Base-by-base conservation (phyloP, 352 stramenopile species). In the Globisporangium viniferum region DNA sequence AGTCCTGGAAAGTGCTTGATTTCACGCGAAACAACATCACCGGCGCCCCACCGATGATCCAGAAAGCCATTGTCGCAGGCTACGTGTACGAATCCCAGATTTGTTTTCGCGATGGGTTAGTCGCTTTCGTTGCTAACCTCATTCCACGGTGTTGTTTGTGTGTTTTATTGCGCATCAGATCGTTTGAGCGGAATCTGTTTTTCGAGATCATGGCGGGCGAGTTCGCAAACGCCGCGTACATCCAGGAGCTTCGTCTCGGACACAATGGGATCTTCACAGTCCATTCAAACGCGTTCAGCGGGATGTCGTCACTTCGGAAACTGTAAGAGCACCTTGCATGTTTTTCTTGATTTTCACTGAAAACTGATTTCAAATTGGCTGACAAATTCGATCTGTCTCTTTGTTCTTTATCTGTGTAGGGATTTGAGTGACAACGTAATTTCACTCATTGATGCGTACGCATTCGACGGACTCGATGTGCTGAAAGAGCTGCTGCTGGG, bases 361-460 rank as follows among this genome's bases (percentile, higher is more conserved):
- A 27, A 24, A 27, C 12, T 24, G 5, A 27, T 55, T 8, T 1
- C 1, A 20, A 20, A 0, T 41, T 24, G 18, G 33, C 35, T 61
- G 9, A 53, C 14, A 58, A 36, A 49, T 22, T 29, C 24, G 9
- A 54, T 29, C 12, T 35, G 48, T 22, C 48, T 3, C 7, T n/a
- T 54, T 7, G 18, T 8, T 8, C 4, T 57, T 12, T 27, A 12
- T 49, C 10, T 24, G 24, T 5, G 0, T 29, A 89, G 82, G 31
- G 82, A 90, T 67, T 69, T 91, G 62, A 86, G 80, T 49, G 81
- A 91, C 73, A 91, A 91, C 48, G 77, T 90, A 24, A 88, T 91
- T 49, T 91, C 83, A 1, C 65, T 88, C 18, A 75, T 91, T n/a
- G 73, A 79, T 2, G 41, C 67, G 44, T 65, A 87, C 36, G 79